Evolutionary conservation across 2,329 filamentous ascomycete genomes (phyloP).

Genomic region (Xylariaceae sp.): DNA sequence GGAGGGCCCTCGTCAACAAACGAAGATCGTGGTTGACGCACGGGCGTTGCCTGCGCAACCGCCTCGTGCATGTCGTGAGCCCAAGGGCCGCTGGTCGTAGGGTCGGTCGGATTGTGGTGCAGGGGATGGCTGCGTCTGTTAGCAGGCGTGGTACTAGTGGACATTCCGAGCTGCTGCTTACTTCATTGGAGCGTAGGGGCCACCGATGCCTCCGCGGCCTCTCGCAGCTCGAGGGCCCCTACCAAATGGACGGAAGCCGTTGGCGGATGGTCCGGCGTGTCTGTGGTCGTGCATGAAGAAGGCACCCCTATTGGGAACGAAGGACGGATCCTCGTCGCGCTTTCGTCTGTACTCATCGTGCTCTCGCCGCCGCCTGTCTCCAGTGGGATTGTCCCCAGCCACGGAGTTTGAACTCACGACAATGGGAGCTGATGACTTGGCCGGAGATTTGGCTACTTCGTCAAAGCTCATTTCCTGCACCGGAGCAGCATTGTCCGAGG

Average conservation of each 20-base stretch:
- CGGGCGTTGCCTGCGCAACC: conserved; percentile 39
- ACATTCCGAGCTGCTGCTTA: conserved; percentile 47
- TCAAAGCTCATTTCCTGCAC: conserved; percentile 42
- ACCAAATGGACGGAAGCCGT: conserved; percentile 67
- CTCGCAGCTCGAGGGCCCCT: conserved; percentile 59
- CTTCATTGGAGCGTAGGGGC: conserved; percentile 54
- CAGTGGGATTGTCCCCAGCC: conserved; percentile 45
- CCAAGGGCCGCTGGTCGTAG: conserved; percentile 70
- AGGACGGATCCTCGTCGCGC: conserved; percentile 81
- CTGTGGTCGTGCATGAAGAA: conserved; percentile 98
- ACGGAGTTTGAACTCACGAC: conserved; percentile 47
- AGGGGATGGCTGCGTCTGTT: conserved; percentile 26
- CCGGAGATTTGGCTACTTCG: conserved; percentile 26
- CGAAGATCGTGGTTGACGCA: conserved; percentile 35
- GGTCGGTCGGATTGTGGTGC: conserved; percentile 45
- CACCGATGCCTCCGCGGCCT: conserved; percentile 51
- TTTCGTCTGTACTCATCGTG: conserved; percentile 88
- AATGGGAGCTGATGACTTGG: conserved; percentile 40
- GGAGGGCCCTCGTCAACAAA: conserved; percentile 40
- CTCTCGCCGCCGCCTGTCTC: conserved; percentile 70
- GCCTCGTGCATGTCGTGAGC: conserved; percentile 89
- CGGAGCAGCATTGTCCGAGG: conserved; percentile 34
- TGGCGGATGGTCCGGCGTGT: conserved; percentile 66
- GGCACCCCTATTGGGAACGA: conserved; percentile 86
- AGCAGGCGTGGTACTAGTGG: too few relatives aligned